These are phyloP conservation scores for Exophiala sp. DNA, from an alignment of 2,329 filamentous ascomycete species.

Conservation along the genomic window DNA sequence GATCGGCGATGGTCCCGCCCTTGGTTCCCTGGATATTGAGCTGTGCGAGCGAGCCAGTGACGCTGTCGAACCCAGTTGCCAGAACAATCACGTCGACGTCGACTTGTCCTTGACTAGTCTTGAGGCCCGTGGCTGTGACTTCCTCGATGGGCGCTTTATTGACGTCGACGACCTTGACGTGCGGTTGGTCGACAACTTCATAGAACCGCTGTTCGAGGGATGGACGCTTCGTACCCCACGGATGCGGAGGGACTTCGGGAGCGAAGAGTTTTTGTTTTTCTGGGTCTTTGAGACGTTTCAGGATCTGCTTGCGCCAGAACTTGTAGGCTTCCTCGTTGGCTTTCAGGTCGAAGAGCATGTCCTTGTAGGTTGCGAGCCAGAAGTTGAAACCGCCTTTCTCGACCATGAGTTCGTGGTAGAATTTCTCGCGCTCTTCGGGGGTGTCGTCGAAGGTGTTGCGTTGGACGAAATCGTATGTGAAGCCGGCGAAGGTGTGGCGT, in stretches of 20 bases:
- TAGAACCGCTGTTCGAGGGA: conserved; percentile 50
- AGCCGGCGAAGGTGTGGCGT: conserved; percentile 57
- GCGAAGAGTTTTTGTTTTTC: conserved; percentile 51
- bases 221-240: conserved; percentile 53
- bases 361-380: conserved; percentile 55
- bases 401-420: conserved; percentile 51
- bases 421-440: conserved; percentile 48
- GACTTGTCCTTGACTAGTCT: conserved; percentile 37
- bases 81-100: conserved; percentile 42
- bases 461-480: conserved; percentile 55
- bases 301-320: conserved; percentile 55
- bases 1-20: conserved; percentile 32
- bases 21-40: conserved; percentile 39
- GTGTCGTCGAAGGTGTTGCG: conserved; percentile 56
- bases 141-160: conserved; percentile 42
- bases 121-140: conserved; percentile 41
- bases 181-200: conserved; percentile 46
- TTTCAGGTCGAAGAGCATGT: conserved; percentile 45
- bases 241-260: conserved; percentile 51
- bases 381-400: conserved; percentile 52
- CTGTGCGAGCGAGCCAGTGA: conserved; percentile 41
- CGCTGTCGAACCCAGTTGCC: conserved; percentile 45
- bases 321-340: conserved; percentile 55
- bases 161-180: conserved; percentile 47
- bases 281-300: conserved; percentile 50